Evolutionary conservation across 768 basidiomycete genomes (phyloP).

Genomic region (Russula sp.): DNA sequence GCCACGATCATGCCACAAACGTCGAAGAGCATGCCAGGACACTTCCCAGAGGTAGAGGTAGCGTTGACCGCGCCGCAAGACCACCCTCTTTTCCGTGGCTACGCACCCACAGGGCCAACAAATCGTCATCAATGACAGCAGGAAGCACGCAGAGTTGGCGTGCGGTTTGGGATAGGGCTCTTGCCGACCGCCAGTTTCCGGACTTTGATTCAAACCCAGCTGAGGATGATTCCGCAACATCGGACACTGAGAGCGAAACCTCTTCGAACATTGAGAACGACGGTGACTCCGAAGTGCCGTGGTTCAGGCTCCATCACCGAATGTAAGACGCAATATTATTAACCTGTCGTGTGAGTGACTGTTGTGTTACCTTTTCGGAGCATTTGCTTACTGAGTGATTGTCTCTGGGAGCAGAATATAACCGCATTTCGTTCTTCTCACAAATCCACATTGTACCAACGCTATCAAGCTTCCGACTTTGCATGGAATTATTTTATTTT

Average conservation of each 20-base stretch:
- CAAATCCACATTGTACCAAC: too few species aligned
- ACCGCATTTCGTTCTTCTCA: too few species aligned
- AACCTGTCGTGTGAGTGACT: too few species aligned
- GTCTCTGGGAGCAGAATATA: too few species aligned
- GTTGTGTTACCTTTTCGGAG: too few species aligned
- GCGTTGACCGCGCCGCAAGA: constrained; percentile 19
- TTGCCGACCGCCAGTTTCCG: constrained; percentile 7
- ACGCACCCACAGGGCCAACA: background rate
- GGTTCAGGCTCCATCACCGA: too few species aligned
- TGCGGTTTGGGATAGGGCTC: constrained; percentile 22
- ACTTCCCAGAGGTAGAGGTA: background rate
- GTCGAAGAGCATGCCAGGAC: constrained; percentile 8
- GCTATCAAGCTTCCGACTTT: too few species aligned
- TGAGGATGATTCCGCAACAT: background rate
- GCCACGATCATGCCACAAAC: constrained; percentile 5
- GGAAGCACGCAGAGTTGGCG: constrained; percentile 11
- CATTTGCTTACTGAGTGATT: too few species aligned
- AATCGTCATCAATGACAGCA: background rate
- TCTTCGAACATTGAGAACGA: too few species aligned
- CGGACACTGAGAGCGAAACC: background rate
- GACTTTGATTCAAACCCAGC: background rate
- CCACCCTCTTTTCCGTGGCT: constrained; percentile 29
- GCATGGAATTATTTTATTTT: too few species aligned
- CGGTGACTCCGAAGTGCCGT: too few species aligned
- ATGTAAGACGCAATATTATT: too few species aligned